Conservation (phyloP, 2,329 filamentous ascomycete genomes). For the Hyphodiscus sp. region DNA sequence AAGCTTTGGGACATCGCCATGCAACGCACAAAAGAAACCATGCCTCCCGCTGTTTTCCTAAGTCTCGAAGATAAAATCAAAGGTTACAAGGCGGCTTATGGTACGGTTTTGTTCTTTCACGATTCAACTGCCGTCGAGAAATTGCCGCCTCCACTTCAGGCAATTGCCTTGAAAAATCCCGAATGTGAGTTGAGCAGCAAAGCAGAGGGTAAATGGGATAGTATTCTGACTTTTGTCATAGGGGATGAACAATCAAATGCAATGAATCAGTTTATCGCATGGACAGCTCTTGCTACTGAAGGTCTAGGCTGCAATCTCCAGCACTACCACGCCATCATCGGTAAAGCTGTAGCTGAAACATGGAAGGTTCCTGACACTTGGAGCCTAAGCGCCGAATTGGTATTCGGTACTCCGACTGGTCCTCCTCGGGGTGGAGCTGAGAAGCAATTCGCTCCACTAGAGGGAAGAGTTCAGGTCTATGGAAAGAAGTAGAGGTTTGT, state of each 20-base stretch:
- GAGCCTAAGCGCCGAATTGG: constrained; percentile 73
- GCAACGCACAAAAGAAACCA: constrained; percentile 57
- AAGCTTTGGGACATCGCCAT: constrained; percentile 73
- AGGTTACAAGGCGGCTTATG: constrained; percentile 64
- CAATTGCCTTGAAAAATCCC: constrained; percentile 73
- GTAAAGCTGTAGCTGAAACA: constrained; percentile 58
- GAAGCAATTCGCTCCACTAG: constrained; percentile 59
- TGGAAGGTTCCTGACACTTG: constrained; percentile 68
- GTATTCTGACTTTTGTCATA: not conserved
- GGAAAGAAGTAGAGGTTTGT: constrained; percentile 25
- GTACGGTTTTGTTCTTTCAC: constrained; percentile 78
- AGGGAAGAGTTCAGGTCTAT: constrained; percentile 60
- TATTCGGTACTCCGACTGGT: constrained; percentile 59
- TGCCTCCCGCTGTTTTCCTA: constrained; percentile 55
- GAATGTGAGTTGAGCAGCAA: constrained; percentile 6
- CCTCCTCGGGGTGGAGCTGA: constrained; percentile 42
- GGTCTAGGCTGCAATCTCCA: constrained; percentile 82
- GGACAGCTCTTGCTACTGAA: constrained; percentile 75
- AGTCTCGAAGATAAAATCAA: constrained; percentile 31
- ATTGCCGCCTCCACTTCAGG: constrained; percentile 60
- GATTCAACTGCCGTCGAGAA: constrained; percentile 57
- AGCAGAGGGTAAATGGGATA: not conserved
- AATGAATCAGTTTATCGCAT: constrained; percentile 75
- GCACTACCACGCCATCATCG: constrained; percentile 83
- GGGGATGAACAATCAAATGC: constrained; percentile 45